phyloP scores from a whole-genome alignment of 2,329 filamentous ascomycete genomes.

The Colletotrichum sp. region DNA sequence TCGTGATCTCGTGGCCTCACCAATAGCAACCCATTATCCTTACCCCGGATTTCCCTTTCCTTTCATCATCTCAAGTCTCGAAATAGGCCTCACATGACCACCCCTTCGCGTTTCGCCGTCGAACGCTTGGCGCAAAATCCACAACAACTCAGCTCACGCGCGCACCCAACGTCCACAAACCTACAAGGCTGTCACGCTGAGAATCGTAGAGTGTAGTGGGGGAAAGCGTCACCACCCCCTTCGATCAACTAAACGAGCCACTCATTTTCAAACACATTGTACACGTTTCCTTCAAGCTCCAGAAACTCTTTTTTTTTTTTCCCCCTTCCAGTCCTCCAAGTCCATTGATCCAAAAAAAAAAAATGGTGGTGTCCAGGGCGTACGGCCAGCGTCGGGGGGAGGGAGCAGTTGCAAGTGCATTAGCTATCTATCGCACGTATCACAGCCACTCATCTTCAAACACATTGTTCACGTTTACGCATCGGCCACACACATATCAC shows the following conservation, averaged over 20 bases:
- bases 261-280: slow-evolving; percentile 7
- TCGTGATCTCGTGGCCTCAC: neutral
- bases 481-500: neutral
- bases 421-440: neutral
- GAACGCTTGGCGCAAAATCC: neutral
- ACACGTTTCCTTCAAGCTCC: neutral
- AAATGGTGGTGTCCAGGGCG: neutral
- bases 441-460: slow-evolving; percentile 4
- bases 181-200: neutral
- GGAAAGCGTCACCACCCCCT: neutral
- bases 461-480: slow-evolving; percentile 8
- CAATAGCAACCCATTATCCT: neutral
- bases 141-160: neutral
- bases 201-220: neutral
- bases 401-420: neutral
- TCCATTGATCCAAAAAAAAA: neutral
- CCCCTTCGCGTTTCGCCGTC: slow-evolving; percentile 4
- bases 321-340: neutral
- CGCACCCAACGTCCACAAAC: neutral
- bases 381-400: neutral
- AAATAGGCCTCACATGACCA: slow-evolving; percentile 9
- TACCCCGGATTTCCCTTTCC: neutral
- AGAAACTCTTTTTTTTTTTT: neutral
- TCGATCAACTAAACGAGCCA: neutral
- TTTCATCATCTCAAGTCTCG: neutral